These are phyloP conservation scores for Lablab purpureus DNA, from an alignment of 306 rosid genomes.

Conservation along the genomic window DNA sequence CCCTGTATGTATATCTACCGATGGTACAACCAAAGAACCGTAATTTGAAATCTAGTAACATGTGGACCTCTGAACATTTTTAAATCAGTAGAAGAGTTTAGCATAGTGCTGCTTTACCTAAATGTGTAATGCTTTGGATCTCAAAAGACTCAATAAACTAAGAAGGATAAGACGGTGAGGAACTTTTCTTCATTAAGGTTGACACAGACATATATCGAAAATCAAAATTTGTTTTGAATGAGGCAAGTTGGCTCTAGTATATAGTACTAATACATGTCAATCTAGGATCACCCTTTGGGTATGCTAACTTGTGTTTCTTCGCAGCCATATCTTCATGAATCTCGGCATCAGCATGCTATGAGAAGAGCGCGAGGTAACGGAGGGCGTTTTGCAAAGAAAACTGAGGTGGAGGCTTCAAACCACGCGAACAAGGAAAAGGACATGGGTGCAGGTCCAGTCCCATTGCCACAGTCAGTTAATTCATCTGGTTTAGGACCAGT, in stretches of 20 bases:
- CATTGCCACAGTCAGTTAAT: conserved; percentile 64
- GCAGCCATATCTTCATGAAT: conserved; percentile 94
- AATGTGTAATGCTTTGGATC: conserved; percentile 16
- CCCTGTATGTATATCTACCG: background rate
- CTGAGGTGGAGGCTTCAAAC: conserved; percentile 47
- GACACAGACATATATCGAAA: background rate
- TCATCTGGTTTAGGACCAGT: conserved; percentile 73
- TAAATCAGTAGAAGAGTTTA: background rate
- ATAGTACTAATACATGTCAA: background rate
- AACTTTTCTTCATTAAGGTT: background rate
- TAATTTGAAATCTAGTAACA: background rate
- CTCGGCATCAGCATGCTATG: conserved; percentile 95
- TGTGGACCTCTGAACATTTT: conserved; percentile 4
- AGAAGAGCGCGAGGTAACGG: conserved; percentile 86
- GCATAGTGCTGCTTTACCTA: background rate
- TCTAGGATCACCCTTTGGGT: conserved; percentile 3
- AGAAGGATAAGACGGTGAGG: background rate
- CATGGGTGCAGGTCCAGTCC: conserved; percentile 51
- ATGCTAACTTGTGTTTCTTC: conserved; percentile 41
- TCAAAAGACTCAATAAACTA: background rate
- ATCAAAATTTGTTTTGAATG: background rate
- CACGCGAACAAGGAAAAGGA: conserved; percentile 53
- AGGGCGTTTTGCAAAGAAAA: conserved; percentile 93
- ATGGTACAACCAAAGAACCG: background rate
- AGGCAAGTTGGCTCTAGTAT: conserved; percentile 5